Evolutionary conservation across 2,329 filamentous ascomycete genomes (phyloP).

Genomic region (Fusarium concolor): DNA sequence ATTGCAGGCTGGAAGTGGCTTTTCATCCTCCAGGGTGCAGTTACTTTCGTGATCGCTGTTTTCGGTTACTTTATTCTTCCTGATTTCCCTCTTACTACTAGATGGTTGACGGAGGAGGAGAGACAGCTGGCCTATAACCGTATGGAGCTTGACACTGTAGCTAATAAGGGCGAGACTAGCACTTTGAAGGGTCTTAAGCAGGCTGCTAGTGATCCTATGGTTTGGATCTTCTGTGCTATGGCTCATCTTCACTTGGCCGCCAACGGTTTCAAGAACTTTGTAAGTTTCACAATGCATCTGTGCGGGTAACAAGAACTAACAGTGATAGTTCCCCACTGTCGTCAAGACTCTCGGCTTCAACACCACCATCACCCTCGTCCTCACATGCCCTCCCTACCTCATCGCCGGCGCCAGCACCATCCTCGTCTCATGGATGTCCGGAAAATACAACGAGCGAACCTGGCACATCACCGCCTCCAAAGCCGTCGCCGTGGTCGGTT

Average conservation of each 20-base stretch:
- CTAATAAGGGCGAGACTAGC: conserved; percentile 54
- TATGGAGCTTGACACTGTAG: conserved; percentile 60
- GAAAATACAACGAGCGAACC: conserved; percentile 59
- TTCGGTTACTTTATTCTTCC: conserved; percentile 48
- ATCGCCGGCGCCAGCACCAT: conserved; percentile 50
- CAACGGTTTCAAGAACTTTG: conserved; percentile 57
- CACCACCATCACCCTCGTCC: conserved; percentile 48
- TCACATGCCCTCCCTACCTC: conserved; percentile 58
- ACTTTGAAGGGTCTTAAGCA: conserved; percentile 58
- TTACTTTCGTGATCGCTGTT: conserved; percentile 47
- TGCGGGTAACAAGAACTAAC: background rate
- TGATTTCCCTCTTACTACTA: conserved; percentile 57
- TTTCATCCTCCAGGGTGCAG: conserved; percentile 74
- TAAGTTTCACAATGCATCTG: background rate
- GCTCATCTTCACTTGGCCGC: conserved; percentile 63
- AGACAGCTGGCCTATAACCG: conserved; percentile 56
- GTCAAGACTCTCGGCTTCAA: conserved; percentile 48
- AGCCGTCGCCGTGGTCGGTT: conserved; percentile 51
- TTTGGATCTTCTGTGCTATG: conserved; percentile 63
- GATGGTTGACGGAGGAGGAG: conserved; percentile 58
- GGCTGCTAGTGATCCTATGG: conserved; percentile 58
- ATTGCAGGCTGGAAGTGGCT: conserved; percentile 56
- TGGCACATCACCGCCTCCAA: conserved; percentile 61
- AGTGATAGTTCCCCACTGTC: conserved; percentile 40
- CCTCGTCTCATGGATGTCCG: conserved; percentile 53